Percentiles rank a stretch among this genome's conserved stretches.
Conservation (phyloP, 129 eudicot species). For the Saposhnikovia divaricata region DNA sequence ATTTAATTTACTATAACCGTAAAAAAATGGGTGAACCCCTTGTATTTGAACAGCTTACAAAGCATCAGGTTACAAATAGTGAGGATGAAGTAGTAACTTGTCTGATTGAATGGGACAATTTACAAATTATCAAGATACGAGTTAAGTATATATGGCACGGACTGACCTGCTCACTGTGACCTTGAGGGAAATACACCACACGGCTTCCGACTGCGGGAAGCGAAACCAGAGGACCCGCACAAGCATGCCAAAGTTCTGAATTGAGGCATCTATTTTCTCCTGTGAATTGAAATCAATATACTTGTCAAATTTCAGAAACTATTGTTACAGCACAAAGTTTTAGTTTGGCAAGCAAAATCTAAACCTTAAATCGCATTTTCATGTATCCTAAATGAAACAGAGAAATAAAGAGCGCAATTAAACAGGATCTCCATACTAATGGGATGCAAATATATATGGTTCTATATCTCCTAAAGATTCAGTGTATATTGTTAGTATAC, state of each 20-base stretch:
- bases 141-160: neutral
- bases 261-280: slow-evolving; percentile 85
- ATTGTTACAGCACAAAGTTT: neutral
- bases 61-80: neutral
- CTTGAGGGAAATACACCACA: slow-evolving; percentile 90
- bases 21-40: neutral
- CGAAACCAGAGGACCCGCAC: slow-evolving; percentile 94
- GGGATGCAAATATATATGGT: neutral
- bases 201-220: slow-evolving; percentile 86
- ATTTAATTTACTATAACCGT: neutral
- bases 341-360: neutral
- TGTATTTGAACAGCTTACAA: neutral
- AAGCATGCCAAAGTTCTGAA: slow-evolving; percentile 95
- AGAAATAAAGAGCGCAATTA: neutral
- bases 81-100: neutral
- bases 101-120: neutral
- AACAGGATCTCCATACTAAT: neutral
- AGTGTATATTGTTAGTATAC: neutral
- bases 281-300: slow-evolving; percentile 15
- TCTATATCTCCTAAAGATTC: neutral
- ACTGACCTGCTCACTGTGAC: slow-evolving; percentile 93
- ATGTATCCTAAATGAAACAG: neutral
- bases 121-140: neutral
- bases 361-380: neutral
- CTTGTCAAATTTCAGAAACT: neutral